These are phyloP conservation scores for Cryptococcus depauperatus DNA, from an alignment of 1,284 basidiomycete species.

Conservation along the genomic window DNA sequence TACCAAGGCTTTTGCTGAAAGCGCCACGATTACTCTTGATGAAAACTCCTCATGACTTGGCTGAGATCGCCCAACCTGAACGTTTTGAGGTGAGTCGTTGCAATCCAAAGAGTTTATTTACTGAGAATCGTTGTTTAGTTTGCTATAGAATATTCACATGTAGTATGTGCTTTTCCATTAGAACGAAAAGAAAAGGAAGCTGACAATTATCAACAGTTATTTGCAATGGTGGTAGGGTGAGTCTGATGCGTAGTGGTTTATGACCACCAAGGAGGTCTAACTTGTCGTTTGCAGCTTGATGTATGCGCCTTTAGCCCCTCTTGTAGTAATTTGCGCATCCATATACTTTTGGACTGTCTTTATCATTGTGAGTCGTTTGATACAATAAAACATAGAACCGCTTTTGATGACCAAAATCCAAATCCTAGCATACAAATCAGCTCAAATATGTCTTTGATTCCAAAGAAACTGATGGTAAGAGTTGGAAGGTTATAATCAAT, in stretches of 20 bases:
- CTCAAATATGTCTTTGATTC: slow-evolving; percentile 28
- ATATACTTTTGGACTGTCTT: slow-evolving; percentile 32
- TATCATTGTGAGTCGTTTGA: slow-evolving; percentile 20
- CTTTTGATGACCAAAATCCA: not conserved
- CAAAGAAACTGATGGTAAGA: slow-evolving; percentile 32
- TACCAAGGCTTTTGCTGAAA: slow-evolving; percentile 20
- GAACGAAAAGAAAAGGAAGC: not conserved
- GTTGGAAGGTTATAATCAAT: slow-evolving; percentile 29
- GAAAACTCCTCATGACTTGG: slow-evolving; percentile 13
- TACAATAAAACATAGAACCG: not conserved
- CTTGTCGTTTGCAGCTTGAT: too few relatives aligned
- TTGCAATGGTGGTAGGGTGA: slow-evolving; percentile 31
- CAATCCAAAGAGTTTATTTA: too few relatives aligned
- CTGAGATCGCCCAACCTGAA: slow-evolving; percentile 15
- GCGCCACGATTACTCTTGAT: slow-evolving; percentile 9
- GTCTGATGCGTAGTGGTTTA: too few relatives aligned
- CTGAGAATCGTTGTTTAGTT: not conserved
- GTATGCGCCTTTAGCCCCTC: slow-evolving; percentile 30
- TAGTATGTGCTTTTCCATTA: slow-evolving; percentile 15
- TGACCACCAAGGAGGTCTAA: too few relatives aligned
- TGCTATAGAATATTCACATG: slow-evolving; percentile 32
- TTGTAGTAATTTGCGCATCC: slow-evolving; percentile 28
- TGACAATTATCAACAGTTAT: slow-evolving; percentile 16
- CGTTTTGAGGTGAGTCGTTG: slow-evolving; percentile 21
- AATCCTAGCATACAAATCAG: slow-evolving; percentile 20